Base-by-base conservation (phyloP, 768 basidiomycete species). In the Pleurotus platypus region DNA sequence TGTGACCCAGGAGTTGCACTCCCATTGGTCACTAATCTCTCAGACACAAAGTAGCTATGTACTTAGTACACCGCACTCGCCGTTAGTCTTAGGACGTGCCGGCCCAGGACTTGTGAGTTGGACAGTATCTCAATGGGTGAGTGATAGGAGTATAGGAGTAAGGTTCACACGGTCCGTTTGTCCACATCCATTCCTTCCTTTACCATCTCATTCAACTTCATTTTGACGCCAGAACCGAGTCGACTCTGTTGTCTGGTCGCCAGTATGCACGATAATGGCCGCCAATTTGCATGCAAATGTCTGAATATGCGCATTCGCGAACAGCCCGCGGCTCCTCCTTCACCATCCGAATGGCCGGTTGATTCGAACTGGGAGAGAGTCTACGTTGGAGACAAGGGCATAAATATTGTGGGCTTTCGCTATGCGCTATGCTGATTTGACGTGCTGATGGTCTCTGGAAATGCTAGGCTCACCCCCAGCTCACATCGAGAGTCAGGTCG, bases 341-440 rank as follows among this genome's bases (percentile, higher is more conserved):
- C 64, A 30, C 67, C 71, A 46, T 69, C 75, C 57, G 69, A 72
- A 51, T 63, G 66, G 60, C 61, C 66, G 55, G 53, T 63, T 60
- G 74, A 75, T 64, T 63, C 72, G 8, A 74, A 78, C 46, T 89
- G 82, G 69, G 66, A 67, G 16, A 76, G 77, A 57, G 74, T 87
- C 39, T 83, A 82, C 66, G 85, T 89, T 49, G 85, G 80, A 13
- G 83, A 88, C 56, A 78, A 85, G 47, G 89, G 88, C 40, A 80
- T 92, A 56, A 68, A 67, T 46, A 78, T 90, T 50, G 90, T 91
- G 64, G 50, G 86, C 77, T n/a, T 15, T 5, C 15, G 24, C n/a
- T 43, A 46, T 38, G 15, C 46, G 18, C 9, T 46, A 18, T 35
- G 18, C 20, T 42, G 59, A 8, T 24, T 57, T 55, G 50, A 26